A percentile compares a stretch with the other conserved stretches of the same genome.
Conservation (phyloP, 2,329 filamentous ascomycete species). For the Triangularia verruculosa region DNA sequence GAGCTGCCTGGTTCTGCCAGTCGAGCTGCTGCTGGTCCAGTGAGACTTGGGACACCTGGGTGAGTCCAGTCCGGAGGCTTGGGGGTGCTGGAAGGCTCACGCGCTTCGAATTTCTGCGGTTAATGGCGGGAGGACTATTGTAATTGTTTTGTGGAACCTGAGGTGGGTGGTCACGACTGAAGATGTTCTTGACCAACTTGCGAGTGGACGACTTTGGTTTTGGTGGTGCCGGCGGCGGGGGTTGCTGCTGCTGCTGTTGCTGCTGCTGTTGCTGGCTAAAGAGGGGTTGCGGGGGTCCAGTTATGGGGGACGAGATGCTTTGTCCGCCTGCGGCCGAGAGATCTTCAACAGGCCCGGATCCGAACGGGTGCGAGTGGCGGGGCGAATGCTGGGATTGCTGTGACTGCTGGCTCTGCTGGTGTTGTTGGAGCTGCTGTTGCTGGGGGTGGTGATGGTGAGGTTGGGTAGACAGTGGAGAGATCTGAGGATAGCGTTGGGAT, state of each 20-base stretch:
- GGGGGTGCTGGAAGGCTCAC: conserved; percentile 47
- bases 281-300: conserved; percentile 25
- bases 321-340: conserved; percentile 18
- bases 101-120: conserved; percentile 57
- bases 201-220: conserved; percentile 47
- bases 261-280: conserved; percentile 16
- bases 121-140: conserved; percentile 45
- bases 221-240: conserved; percentile 27
- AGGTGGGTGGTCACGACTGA: conserved; percentile 28
- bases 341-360: conserved; percentile 25
- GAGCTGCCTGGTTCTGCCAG: conserved; percentile 33
- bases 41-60: conserved; percentile 39
- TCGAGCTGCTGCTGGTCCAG: conserved; percentile 36
- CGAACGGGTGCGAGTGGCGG: conserved; percentile 16
- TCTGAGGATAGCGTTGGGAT: conserved; percentile 46
- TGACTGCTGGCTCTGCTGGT: conserved; percentile 16
- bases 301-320: conserved; percentile 21
- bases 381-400: conserved; percentile 12
- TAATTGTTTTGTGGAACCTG: conserved; percentile 38
- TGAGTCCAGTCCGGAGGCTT: conserved; percentile 42
- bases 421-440: conserved; percentile 27
- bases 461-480: conserved; percentile 29
- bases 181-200: conserved; percentile 53
- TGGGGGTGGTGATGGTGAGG: conserved; percentile 29
- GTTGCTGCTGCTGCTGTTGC: conserved; percentile 28